Base-by-base conservation (phyloP, 1,139 yeast genomes). In the Hansenula sp. region DNA sequence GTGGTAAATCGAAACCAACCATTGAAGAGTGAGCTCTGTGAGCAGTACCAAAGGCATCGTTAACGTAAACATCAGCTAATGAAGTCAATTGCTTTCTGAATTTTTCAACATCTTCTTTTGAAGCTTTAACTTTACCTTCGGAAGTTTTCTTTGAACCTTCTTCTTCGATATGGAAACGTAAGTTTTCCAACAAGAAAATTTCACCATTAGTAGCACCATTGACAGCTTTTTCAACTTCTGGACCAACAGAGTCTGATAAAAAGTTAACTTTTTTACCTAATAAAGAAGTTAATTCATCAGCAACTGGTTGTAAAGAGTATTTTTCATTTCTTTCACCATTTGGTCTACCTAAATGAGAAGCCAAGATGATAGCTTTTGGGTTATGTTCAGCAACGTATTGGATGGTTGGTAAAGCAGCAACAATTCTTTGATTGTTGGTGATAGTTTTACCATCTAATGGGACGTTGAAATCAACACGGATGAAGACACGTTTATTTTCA, bases 1-100 rank as follows among this genome's bases (percentile, higher is more conserved):
- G 89, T 50, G 93, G 91, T 60, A 89, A 79, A 60, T 91, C 89
- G 58, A 91, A 75, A 62, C 98, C 98, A 63, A 93, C 98, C 89
- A 93, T 90, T 41, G 98, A 91, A 43, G 97, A 89, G 77, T 91
- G 98, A 52, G 98, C 98, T 77, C 98, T 88, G 84, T 91, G 98
- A 45, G 97, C 96, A 54, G 98, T 93, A 66, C 98, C 98, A 63
- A 91, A 91, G 48, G 98, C 98, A 68, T 91, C 98, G 71, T 91
- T 91, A 68, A 91, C 82, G 75, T 91, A 91, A 55, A 91, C 96
- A 62, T 91, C 98, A 56, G 96, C 97, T 63, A 91, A 77, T 47
- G 86, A 71, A 61, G 96, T 86, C 73, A 91, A 81, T 64, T 85
- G 82, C 60, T 77, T 63, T 79, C 98, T 87, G 85, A 91, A 91